Percentiles rank a stretch among this genome's conserved stretches.
phyloP scores from a whole-genome alignment of 352 stramenopile species.

The Pythium biforme region DNA sequence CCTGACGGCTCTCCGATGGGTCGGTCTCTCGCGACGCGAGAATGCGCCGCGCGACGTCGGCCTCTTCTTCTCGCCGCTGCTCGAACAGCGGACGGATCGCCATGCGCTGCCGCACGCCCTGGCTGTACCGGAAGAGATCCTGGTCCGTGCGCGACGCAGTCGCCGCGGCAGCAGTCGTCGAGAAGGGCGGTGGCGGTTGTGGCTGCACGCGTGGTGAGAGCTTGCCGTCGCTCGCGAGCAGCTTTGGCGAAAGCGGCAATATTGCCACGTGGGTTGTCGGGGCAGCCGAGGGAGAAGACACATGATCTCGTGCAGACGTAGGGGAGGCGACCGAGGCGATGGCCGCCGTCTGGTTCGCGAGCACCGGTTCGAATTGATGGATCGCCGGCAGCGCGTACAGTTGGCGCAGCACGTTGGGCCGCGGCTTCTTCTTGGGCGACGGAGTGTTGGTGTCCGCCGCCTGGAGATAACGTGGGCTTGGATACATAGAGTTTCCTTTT shows the following conservation, averaged over 20 bases:
- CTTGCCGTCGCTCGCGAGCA: not conserved
- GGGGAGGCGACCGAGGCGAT: not conserved
- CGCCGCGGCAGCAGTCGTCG: conserved; percentile 21
- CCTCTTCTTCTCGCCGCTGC: conserved; percentile 46
- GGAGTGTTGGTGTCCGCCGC: conserved; percentile 12
- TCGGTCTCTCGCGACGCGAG: conserved; percentile 28
- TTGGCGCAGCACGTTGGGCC: conserved; percentile 35
- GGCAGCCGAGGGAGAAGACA: too few species aligned
- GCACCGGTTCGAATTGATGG: conserved; percentile 64
- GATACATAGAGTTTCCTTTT: too few species aligned
- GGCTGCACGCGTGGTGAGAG: conserved; percentile 32
- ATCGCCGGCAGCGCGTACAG: conserved; percentile 57
- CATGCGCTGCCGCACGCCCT: conserved; percentile 54
- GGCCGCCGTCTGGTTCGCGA: not conserved
- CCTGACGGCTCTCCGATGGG: not conserved
- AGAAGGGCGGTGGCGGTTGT: conserved; percentile 27
- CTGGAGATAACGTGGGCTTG: conserved; percentile 20
- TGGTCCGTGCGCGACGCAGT: conserved; percentile 49
- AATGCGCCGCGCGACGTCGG: conserved; percentile 26
- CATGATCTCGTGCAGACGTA: not conserved
- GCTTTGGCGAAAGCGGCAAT: not conserved
- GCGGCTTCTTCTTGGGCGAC: conserved; percentile 45
- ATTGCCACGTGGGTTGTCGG: not conserved
- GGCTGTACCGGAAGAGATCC: conserved; percentile 63
- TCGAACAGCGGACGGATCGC: conserved; percentile 72